Percentiles rank a stretch among this genome's conserved stretches.
These are phyloP conservation scores for Gloeophyllum trabeum DNA, from an alignment of 768 basidiomycete species.

Conservation along the genomic window DNA sequence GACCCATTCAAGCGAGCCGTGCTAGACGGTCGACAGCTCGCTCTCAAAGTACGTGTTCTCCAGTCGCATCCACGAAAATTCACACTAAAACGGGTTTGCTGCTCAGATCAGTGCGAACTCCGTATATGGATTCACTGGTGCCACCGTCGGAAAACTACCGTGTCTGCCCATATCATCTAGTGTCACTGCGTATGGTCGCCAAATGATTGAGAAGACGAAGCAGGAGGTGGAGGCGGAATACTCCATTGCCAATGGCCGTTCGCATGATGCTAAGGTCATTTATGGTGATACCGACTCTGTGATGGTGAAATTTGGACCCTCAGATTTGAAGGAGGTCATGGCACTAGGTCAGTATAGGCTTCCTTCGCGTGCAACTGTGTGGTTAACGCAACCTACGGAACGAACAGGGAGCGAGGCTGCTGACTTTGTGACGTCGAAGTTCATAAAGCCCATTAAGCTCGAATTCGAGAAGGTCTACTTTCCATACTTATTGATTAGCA, in stretches of 20 bases:
- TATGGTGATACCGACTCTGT: constrained; percentile 99
- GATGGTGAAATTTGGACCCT: constrained; percentile 94
- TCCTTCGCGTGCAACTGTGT: not conserved
- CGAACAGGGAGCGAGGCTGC: constrained; percentile 81
- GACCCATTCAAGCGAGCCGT: constrained; percentile 98
- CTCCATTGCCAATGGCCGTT: constrained; percentile 72
- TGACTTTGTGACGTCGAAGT: constrained; percentile 80
- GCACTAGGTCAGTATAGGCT: constrained; percentile 51
- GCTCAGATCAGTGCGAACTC: constrained; percentile 95
- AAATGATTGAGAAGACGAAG: constrained; percentile 98
- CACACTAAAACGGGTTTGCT: not conserved
- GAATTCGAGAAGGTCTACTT: constrained; percentile 99
- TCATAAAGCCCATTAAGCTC: constrained; percentile 92
- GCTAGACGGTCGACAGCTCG: constrained; percentile 92
- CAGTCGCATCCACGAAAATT: not conserved
- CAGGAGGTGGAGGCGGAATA: constrained; percentile 90
- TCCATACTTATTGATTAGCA: constrained; percentile 95
- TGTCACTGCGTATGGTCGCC: constrained; percentile 90
- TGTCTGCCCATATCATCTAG: constrained; percentile 95
- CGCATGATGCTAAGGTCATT: constrained; percentile 86
- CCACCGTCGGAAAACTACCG: constrained; percentile 92
- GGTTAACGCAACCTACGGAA: too few species aligned
- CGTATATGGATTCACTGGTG: constrained; percentile 97
- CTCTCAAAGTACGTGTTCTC: constrained; percentile 47
- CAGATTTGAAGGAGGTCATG: constrained; percentile 83